Base-by-base conservation (phyloP, 2,329 filamentous ascomycete species). In the Aspergillus oerlinghausenensis region DNA sequence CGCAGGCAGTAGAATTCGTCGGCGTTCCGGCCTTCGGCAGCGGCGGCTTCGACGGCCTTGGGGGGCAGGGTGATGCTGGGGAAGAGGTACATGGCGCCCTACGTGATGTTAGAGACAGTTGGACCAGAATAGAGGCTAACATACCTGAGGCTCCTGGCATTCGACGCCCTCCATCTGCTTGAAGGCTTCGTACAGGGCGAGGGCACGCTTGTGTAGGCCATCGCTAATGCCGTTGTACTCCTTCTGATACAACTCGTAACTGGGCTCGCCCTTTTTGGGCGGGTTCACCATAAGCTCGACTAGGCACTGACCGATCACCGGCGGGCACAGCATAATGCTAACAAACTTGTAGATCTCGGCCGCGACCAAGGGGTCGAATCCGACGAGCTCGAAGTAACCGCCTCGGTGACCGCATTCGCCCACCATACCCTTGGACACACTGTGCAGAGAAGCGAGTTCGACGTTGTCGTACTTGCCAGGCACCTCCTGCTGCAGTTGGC, bases 61-160 rank as follows among this genome's bases (percentile, higher is more conserved):
- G 77, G 66, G 1, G 94, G 85, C 25, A 99, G 80, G 35, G 80
- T 85, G 77, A 99, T 96, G 66, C 90, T 94, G 25, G 94, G 94
- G 85, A 97, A 99, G 68, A 99, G 88, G 80, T 99, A 99, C 94
- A 99, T 99, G 72, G 89, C 88, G 59, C 94, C 94, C 83, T 96
- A 63, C 26, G 55, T 58, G 52, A 54, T 40, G 61, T 47, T 45
- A 40, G 38, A 32, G 25, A 38, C 9, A 49, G 45, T 9, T 26
- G 25, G 25, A 26, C 23, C 35, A 40, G 48, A 35, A 50, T 28
- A 29, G 6, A 9, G 42, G 21, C 17, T 47, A 48, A 73, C 76
- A 57, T 73, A 85, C 83, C 71, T 84, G 89, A 55, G 94, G 94
- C 65, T 86, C 82, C 67, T 89, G 88, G 77, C 92, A 96, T 73